Conservation (phyloP, 305 asterid genomes). For the Rubia balearica region DNA sequence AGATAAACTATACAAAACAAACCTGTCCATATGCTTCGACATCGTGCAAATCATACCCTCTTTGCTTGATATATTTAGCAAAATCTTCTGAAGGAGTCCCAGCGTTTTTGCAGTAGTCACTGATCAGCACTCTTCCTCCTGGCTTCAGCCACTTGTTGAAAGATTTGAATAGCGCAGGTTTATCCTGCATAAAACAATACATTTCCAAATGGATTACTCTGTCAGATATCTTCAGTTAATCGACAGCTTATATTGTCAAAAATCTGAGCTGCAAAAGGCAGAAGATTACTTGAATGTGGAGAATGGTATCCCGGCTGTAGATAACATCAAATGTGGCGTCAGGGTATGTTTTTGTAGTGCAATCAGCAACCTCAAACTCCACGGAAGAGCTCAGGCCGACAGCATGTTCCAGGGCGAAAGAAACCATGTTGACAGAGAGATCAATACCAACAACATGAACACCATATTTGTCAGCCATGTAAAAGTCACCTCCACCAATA, state of each 20-base stretch:
- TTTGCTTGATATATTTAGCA: constrained; percentile 68
- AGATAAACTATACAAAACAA: neutral
- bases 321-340: constrained; percentile 76
- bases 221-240: no score
- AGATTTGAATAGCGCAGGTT: constrained; percentile 70
- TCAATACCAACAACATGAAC: constrained; percentile 93
- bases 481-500: constrained; percentile 97
- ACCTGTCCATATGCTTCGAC: constrained; percentile 85
- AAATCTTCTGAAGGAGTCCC: constrained; percentile 73
- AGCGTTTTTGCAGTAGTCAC: constrained; percentile 80
- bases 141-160: constrained; percentile 98
- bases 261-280: constrained; percentile 10
- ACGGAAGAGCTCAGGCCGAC: constrained; percentile 80
- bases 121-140: constrained; percentile 85
- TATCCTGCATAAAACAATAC: constrained; percentile 49
- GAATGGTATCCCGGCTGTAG: constrained; percentile 94
- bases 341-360: constrained; percentile 79
- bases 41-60: constrained; percentile 83
- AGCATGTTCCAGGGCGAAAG: constrained; percentile 86
- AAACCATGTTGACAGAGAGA: constrained; percentile 87
- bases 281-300: constrained; percentile 73
- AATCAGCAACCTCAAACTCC: constrained; percentile 97
- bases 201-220: no score
- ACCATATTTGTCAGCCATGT: constrained; percentile 83
- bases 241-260: no score